Conservation (phyloP, 1,284 basidiomycete species). For the Heterobasidion occidentale region DNA sequence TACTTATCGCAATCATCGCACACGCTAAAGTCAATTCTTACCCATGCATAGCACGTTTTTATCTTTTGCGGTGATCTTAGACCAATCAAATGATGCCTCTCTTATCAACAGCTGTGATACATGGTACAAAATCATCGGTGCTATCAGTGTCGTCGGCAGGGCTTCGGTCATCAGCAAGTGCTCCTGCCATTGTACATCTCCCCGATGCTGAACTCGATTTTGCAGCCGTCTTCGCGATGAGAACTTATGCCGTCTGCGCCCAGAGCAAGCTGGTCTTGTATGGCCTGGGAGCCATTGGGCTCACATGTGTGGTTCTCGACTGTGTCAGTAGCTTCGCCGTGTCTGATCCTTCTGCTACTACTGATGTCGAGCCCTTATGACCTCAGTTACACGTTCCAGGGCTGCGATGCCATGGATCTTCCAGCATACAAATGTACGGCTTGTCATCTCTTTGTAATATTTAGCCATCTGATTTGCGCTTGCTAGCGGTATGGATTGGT, state of each 20-base stretch:
- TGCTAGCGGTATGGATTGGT: not conserved
- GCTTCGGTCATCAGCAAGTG: not conserved
- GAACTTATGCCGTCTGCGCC: conserved; percentile 25
- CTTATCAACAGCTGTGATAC: conserved; percentile 25
- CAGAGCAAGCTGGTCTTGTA: conserved; percentile 17
- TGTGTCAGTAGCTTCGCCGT: conserved; percentile 12
- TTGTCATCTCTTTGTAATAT: not conserved
- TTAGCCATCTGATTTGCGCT: no score
- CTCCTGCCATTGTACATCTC: not conserved
- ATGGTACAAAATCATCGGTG: conserved; percentile 22
- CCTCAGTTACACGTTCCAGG: conserved; percentile 15
- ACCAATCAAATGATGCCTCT: no score
- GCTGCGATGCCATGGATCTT: conserved; percentile 12
- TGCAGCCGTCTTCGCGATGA: conserved; percentile 21
- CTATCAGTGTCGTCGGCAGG: conserved; percentile 22
- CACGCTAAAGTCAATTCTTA: not conserved
- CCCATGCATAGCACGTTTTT: not conserved
- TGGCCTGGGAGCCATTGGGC: conserved; percentile 18
- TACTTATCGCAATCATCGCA: not conserved
- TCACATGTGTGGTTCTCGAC: conserved; percentile 21
- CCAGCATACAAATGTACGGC: conserved; percentile 11
- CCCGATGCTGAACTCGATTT: not conserved
- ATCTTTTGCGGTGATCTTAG: conserved; percentile 16
- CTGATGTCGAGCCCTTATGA: not conserved
- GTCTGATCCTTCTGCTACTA: conserved; percentile 2